Base-by-base conservation (phyloP, 169 alveolate species). In the Cryptosporidium tyzzeri region DNA sequence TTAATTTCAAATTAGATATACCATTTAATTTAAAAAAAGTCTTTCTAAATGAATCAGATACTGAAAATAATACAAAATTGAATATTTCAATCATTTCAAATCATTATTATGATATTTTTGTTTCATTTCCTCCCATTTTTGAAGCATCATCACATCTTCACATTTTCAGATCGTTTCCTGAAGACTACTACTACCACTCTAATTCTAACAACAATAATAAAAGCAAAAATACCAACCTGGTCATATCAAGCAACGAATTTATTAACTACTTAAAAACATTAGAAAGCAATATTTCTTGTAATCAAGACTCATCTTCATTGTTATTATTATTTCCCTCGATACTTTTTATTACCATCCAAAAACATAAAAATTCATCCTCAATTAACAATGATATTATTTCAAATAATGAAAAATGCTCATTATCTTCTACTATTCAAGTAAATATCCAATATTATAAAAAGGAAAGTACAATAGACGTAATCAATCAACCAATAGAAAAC, bases 71-170 rank as follows among this genome's bases (percentile, higher is more conserved):
- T 12, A 33, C 48, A 3, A 53, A 55, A 55, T 31, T 73, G 23
- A 58, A 9, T 31, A 67, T 67, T 29, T 37, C 45, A 37, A 39
- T 73, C 18, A 5, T 18, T 10, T 37, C 65, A n/a, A 41, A 73
- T 12, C 23, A 55, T 37, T 35, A 73, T n/a, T 80, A 29, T 44
- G 89, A 80, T 41, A 62, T 80, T n/a, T 80, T 80, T 65, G 74
- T 80, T 16, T 80, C 89, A 41, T 80, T 80, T 65, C 89, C 89
- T 6, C 89, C 89, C 31, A 59, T 80, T 58, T 62, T 80, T 59
- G 89, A 80, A 37, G 71, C 89, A 21, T 80, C 89, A 2, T 23
- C 67, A 8, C 89, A 80, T 29, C 44, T 80, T 7, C 31, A 80
- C 35, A 41, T 62, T 2, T 23, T 61, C 67, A 80, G 89, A 50